Conservation (phyloP, 2,329 filamentous ascomycete species). For the Cercospora canescens region DNA sequence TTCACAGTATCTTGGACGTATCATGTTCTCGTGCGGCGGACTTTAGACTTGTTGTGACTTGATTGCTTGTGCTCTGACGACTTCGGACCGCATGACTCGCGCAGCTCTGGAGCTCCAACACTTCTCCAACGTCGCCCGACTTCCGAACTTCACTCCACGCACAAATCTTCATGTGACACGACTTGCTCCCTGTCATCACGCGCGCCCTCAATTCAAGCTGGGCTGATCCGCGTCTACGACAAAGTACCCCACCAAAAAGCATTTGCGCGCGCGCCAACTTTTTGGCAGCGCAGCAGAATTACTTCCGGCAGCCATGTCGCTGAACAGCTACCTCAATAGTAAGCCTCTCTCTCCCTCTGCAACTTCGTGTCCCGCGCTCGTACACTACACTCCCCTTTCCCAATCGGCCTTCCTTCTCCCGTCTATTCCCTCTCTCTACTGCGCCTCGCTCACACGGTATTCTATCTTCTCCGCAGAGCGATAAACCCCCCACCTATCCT, state of each 20-base stretch:
- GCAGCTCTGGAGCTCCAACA: background rate
- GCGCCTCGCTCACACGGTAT: background rate
- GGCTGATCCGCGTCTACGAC: background rate
- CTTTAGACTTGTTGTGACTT: background rate
- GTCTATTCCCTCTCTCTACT: background rate
- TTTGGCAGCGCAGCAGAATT: background rate
- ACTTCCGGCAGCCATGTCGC: slow-evolving; percentile 23
- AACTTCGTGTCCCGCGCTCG: background rate
- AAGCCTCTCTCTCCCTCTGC: slow-evolving; percentile 10
- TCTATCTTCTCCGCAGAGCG: slow-evolving; percentile 18
- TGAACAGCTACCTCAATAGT: slow-evolving; percentile 29
- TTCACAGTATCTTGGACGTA: background rate
- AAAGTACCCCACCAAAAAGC: background rate
- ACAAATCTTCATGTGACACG: background rate
- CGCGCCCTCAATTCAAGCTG: slow-evolving; percentile 1
- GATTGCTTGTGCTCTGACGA: background rate
- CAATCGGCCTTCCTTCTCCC: no score
- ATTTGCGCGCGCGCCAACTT: background rate
- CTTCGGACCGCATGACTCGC: background rate
- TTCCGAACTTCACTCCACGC: background rate
- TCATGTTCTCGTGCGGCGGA: background rate
- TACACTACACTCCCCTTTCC: background rate
- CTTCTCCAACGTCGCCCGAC: background rate
- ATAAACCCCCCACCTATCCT: background rate
- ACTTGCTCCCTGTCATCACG: background rate